These are phyloP conservation scores for Ananas comosus DNA, from an alignment of 176 grass and related monocot genomes.

Conservation along the genomic window DNA sequence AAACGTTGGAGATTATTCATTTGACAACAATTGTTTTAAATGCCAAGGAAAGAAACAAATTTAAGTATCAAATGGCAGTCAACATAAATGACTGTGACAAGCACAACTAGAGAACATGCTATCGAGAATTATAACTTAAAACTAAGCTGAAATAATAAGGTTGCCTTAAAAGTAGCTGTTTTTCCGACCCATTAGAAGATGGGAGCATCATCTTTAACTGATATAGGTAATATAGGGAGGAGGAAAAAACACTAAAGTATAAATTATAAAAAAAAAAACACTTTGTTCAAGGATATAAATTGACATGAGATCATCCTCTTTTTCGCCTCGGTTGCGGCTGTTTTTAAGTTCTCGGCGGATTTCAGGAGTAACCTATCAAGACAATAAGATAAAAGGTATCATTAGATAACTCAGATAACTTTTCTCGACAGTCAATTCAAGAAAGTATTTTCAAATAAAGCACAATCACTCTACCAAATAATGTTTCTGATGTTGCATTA, in stretches of 20 bases:
- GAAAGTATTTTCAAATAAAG: neutral
- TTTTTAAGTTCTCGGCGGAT: slow-evolving; percentile 63
- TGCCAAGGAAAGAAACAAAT: neutral
- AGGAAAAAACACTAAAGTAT: no score
- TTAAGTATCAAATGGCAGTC: neutral
- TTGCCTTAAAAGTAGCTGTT: neutral
- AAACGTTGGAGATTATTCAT: neutral
- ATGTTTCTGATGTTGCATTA: slow-evolving; percentile 87
- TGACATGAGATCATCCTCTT: slow-evolving; percentile 27
- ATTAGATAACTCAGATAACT: neutral
- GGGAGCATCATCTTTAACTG: no score
- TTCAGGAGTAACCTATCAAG: slow-evolving; percentile 74
- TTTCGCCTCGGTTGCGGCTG: slow-evolving; percentile 61
- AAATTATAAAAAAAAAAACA: neutral
- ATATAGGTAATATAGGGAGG: no score
- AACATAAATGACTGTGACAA: neutral
- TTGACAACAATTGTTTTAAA: neutral
- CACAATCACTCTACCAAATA: slow-evolving; percentile 44
- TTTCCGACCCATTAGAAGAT: neutral
- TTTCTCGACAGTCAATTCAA: neutral
- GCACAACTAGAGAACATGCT: neutral
- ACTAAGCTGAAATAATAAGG: neutral
- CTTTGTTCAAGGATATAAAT: slow-evolving; percentile 23
- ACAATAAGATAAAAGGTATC: slow-evolving; percentile 5
- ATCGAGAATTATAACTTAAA: neutral